These are phyloP conservation scores for Solanum arcanum DNA, from an alignment of 257 asterid species.

Conservation along the genomic window DNA sequence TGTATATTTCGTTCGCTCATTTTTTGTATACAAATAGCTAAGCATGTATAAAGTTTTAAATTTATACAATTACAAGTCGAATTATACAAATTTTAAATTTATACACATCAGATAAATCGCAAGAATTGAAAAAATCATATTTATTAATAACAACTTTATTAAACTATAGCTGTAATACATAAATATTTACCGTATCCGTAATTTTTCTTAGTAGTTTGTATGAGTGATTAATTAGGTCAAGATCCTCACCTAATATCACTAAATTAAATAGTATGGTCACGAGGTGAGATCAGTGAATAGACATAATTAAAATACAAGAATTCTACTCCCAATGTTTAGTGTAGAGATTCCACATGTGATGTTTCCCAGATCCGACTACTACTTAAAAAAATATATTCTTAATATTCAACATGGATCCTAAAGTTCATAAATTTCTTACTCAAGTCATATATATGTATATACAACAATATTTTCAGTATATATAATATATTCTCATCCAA, in stretches of 20 bases:
- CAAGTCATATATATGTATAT: too few species aligned
- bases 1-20: too few species aligned
- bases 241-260: neutral
- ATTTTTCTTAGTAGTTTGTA: neutral
- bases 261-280: neutral
- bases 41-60: too few species aligned
- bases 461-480: neutral
- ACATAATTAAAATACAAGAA: constrained; percentile 2
- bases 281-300: neutral
- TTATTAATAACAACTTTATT: too few species aligned
- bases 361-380: neutral
- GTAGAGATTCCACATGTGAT: constrained; percentile 38
- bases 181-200: too few species aligned
- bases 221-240: neutral
- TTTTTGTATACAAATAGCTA: too few species aligned
- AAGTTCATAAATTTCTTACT: neutral
- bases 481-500: neutral
- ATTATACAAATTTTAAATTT: too few species aligned
- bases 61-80: too few species aligned
- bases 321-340: constrained; percentile 24
- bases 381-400: neutral
- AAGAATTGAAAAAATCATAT: rapidly evolving
- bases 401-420: neutral
- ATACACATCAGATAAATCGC: too few species aligned
- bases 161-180: too few species aligned